A percentile compares a stretch with the other conserved stretches of the same genome.
phyloP scores from a whole-genome alignment of 169 alveolate species.

The Babesia gibsoni region DNA sequence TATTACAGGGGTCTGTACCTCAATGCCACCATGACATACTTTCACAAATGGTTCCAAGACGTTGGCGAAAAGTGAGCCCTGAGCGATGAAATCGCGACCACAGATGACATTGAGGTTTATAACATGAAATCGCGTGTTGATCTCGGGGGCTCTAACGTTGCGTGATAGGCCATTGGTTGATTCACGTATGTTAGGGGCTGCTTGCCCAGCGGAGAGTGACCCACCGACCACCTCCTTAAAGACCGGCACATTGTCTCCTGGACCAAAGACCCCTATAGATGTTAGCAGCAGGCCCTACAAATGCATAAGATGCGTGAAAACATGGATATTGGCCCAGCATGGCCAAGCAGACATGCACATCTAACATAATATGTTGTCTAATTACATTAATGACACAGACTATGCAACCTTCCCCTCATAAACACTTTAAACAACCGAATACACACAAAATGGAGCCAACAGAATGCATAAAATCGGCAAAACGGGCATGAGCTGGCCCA shows the following conservation, averaged over 20 bases:
- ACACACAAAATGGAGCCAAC: not conserved
- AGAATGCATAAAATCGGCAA: slow-evolving; percentile 39
- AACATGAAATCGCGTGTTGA: slow-evolving; percentile 35
- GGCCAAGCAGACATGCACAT: slow-evolving; percentile 1
- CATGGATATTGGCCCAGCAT: not conserved
- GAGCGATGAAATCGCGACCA: slow-evolving; percentile 71
- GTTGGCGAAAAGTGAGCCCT: slow-evolving; percentile 14
- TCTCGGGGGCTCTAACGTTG: slow-evolving; percentile 28
- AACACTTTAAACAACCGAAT: too few species aligned
- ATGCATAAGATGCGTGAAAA: not conserved
- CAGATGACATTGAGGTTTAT: slow-evolving; percentile 63
- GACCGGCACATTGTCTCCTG: slow-evolving; percentile 82
- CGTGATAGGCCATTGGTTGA: not conserved
- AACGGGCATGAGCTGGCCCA: too few species aligned
- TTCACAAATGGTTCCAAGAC: slow-evolving; percentile 78
- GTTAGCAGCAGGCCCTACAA: slow-evolving; percentile 69
- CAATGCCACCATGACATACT: slow-evolving; percentile 78
- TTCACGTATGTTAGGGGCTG: slow-evolving; percentile 1
- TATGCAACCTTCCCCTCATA: not conserved
- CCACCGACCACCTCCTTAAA: slow-evolving; percentile 72
- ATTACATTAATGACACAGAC: too few species aligned
- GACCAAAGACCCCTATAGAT: slow-evolving; percentile 82
- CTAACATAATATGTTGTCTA: too few species aligned
- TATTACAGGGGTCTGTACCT: slow-evolving; percentile 73
- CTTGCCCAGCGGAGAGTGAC: slow-evolving; percentile 22